A percentile compares a stretch with the other conserved stretches of the same genome.
These are phyloP conservation scores for Pneumocystis oryctolagi DNA, from an alignment of 1,139 yeast genomes.

Conservation along the genomic window DNA sequence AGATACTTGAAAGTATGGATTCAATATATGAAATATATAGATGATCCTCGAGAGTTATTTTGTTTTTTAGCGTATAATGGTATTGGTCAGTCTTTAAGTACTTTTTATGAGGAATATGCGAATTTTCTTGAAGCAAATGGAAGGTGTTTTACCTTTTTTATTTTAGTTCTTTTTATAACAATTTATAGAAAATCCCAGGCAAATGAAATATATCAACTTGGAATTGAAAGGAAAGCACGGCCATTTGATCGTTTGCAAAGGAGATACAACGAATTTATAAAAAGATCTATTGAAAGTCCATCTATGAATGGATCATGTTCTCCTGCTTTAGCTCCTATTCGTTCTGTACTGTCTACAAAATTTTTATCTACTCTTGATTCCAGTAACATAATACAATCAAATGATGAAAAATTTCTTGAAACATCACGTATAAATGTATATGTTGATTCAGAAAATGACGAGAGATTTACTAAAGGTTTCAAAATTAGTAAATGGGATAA, in stretches of 20 bases:
- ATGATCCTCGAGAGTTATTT: conserved; percentile 58
- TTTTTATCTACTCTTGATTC: conserved; percentile 9
- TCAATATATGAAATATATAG: conserved; percentile 53
- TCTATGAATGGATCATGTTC: background rate
- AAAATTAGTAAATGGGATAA: conserved; percentile 32
- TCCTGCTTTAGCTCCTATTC: background rate
- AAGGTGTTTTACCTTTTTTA: conserved; percentile 11
- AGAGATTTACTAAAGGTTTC: conserved; percentile 15
- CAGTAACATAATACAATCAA: background rate
- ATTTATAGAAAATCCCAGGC: conserved; percentile 38
- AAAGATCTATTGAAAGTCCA: conserved; percentile 25
- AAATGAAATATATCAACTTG: conserved; percentile 43
- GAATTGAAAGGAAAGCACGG: conserved; percentile 46
- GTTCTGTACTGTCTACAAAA: conserved; percentile 10
- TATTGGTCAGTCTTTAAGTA: conserved; percentile 53
- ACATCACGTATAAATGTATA: conserved; percentile 21
- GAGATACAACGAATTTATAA: conserved; percentile 36
- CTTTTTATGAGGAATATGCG: conserved; percentile 74
- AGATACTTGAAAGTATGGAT: conserved; percentile 72
- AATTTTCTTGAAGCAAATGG: conserved; percentile 42
- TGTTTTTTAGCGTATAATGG: conserved; percentile 56
- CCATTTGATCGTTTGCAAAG: conserved; percentile 44
- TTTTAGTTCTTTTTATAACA: background rate
- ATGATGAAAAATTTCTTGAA: conserved; percentile 1
- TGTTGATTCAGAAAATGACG: conserved; percentile 20